A percentile compares a stretch with the other conserved stretches of the same genome.
Conservation (phyloP, 139 green algal species). For the Chlamydomonas incerta region DNA sequence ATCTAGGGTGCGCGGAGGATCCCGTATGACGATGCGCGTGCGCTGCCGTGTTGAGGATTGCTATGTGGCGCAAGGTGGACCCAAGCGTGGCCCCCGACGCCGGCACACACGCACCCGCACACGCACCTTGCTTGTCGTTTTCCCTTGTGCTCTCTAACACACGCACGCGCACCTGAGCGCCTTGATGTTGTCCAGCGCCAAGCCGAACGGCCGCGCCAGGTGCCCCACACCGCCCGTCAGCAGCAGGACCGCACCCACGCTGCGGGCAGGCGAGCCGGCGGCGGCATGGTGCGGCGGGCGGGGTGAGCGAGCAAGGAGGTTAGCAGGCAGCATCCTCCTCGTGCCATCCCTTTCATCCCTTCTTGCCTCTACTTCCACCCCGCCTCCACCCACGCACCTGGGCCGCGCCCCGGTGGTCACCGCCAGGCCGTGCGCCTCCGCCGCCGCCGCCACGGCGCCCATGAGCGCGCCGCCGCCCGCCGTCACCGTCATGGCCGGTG, state of each 20-base stretch:
- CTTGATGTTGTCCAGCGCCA: conserved; percentile 1
- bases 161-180: not conserved
- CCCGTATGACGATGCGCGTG: too few species aligned
- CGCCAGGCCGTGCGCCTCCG: not conserved
- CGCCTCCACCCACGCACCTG: not conserved
- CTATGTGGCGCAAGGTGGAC: too few species aligned
- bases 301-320: too few species aligned
- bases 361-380: not conserved
- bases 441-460: not conserved
- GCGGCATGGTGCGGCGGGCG: not conserved
- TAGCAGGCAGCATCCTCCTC: too few species aligned
- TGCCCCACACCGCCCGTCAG: not conserved
- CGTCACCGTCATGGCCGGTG: not conserved
- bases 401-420: not conserved
- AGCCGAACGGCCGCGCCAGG: not conserved
- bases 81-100: too few species aligned
- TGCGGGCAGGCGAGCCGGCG: not conserved
- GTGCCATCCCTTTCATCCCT: not conserved
- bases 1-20: too few species aligned
- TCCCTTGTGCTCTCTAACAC: too few species aligned
- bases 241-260: not conserved
- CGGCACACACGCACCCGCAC: too few species aligned
- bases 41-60: too few species aligned
- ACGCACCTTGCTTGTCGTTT: too few species aligned
- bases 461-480: not conserved